phyloP scores from a whole-genome alignment of 192 early-diverging fungal species.

The Pilobolus umbonatus region DNA sequence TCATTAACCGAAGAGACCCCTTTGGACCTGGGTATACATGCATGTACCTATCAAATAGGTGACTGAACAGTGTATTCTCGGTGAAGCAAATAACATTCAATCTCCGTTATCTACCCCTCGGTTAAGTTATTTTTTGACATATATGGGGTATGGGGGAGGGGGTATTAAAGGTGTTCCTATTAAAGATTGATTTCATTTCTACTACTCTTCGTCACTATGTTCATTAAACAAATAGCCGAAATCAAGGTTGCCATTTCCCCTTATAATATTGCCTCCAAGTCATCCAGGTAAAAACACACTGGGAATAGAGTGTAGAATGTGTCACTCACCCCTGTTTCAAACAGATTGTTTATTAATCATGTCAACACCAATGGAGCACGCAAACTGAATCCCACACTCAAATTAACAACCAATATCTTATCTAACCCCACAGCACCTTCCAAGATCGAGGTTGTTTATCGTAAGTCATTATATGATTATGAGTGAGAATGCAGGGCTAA shows the following conservation, averaged over 20 bases:
- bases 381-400: slow-evolving; percentile 42
- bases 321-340: background rate
- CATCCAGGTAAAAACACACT: slow-evolving; percentile 40
- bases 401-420: slow-evolving; percentile 41
- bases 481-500: background rate
- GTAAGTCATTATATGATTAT: slow-evolving; percentile 19
- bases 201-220: slow-evolving; percentile 15
- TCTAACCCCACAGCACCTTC: slow-evolving; percentile 39
- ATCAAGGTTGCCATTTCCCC: slow-evolving; percentile 50
- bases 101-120: no score
- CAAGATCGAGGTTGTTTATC: slow-evolving; percentile 40
- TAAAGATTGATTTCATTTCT: background rate
- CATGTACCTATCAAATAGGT: no score
- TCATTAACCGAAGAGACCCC: no score
- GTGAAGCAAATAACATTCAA: no score
- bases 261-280: slow-evolving; percentile 40
- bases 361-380: slow-evolving; percentile 43
- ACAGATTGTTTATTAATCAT: slow-evolving; percentile 47
- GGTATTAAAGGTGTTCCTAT: no score
- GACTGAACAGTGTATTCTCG: no score
- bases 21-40: background rate
- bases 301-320: background rate
- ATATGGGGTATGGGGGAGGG: no score
- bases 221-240: slow-evolving; percentile 38
- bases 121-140: no score